Percentiles rank a stretch among this genome's conserved stretches.
Evolutionary conservation across 352 stramenopile genomes (phyloP).

Genomic region (Phytophthora capsici): DNA sequence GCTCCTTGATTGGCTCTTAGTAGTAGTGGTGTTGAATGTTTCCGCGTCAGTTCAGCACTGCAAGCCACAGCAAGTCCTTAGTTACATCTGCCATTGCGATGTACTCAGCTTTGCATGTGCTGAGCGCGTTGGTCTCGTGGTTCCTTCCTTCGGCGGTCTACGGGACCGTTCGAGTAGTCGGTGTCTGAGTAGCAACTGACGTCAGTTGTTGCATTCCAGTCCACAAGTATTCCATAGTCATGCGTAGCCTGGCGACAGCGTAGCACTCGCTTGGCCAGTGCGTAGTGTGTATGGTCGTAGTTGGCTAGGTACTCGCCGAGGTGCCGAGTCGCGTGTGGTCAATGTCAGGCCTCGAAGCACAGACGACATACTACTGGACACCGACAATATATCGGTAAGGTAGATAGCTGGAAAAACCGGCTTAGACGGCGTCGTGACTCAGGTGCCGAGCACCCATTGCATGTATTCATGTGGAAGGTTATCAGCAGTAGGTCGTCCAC

Average conservation of each 20-base stretch:
- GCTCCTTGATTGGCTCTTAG: conserved; percentile 8
- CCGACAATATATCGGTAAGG: background rate
- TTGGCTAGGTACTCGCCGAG: no score
- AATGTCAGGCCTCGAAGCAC: background rate
- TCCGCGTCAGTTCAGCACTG: conserved; percentile 13
- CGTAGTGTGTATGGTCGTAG: background rate
- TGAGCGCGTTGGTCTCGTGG: conserved; percentile 28
- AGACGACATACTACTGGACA: background rate
- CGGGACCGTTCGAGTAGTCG: no score
- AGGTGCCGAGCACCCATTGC: background rate
- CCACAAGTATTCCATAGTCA: background rate
- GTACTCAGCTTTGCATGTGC: conserved; percentile 35
- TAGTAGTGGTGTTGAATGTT: background rate
- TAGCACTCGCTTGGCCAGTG: background rate
- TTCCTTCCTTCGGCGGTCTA: no score
- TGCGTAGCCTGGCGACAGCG: background rate
- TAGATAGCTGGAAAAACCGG: background rate
- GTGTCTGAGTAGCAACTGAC: background rate
- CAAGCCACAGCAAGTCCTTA: no score
- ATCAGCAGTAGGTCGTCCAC: background rate
- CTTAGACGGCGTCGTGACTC: background rate
- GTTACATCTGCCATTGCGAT: conserved; percentile 28
- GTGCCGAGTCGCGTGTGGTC: background rate
- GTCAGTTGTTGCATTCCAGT: background rate
- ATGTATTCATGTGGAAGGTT: background rate